Conservation (phyloP, 2,329 filamentous ascomycete genomes). For the Verticillium zaregamsianum region DNA sequence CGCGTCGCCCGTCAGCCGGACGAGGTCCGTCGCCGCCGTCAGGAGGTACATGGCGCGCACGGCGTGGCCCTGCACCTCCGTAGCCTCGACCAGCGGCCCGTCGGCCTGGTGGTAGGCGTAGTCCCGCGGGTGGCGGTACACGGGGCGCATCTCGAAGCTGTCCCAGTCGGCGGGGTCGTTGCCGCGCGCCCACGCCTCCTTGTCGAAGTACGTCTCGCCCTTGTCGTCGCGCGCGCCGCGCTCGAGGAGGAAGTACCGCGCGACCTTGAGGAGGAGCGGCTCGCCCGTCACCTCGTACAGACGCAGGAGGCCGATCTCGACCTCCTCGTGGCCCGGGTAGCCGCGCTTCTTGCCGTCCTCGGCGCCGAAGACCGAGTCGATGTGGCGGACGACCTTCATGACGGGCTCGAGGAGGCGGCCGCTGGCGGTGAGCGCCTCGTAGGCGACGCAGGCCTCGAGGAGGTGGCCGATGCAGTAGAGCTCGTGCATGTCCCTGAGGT, state of each 20-base stretch:
- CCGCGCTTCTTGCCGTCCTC: constrained; percentile 2
- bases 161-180: constrained; percentile 26
- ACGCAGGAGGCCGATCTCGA: constrained; percentile 44
- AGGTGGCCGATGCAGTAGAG: constrained; percentile 5
- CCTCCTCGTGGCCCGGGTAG: constrained; percentile 17
- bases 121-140: constrained; percentile 31
- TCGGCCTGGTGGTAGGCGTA: constrained; percentile 55
- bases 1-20: constrained; percentile 21
- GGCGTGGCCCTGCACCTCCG: constrained; percentile 52
- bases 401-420: constrained; percentile 2
- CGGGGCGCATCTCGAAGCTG: constrained; percentile 20
- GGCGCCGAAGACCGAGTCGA: not conserved
- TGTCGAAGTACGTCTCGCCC: constrained; percentile 48
- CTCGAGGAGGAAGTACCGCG: constrained; percentile 53
- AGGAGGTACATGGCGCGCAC: constrained; percentile 58
- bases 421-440: constrained; percentile 3
- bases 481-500: constrained; percentile 5
- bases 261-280: constrained; percentile 33
- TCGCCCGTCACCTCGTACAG: constrained; percentile 27
- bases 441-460: constrained; percentile 3
- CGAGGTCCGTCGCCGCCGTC: constrained; percentile 52
- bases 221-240: constrained; percentile 46
- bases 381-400: constrained; percentile 2
- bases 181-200: constrained; percentile 41
- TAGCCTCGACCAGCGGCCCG: constrained; percentile 46